phyloP scores from a whole-genome alignment of 805 yeast species.

The Ogataea ganodermae region DNA sequence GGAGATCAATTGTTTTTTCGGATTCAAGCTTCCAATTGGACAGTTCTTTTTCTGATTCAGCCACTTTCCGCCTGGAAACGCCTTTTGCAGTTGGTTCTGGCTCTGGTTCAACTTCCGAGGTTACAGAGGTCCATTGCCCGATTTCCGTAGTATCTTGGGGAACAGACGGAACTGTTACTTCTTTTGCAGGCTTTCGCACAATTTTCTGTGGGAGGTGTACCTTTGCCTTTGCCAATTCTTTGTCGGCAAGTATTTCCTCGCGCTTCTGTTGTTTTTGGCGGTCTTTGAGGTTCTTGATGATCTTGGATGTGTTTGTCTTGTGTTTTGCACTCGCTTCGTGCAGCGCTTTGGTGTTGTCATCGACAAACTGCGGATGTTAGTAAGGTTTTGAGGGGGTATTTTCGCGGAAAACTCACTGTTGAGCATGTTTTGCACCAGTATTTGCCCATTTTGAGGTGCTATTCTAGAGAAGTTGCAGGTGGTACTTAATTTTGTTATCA shows the following conservation, averaged over 20 bases:
- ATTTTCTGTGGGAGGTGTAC: not conserved
- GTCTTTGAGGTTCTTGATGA: constrained; percentile 30
- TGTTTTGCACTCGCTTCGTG: constrained; percentile 40
- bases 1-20: constrained; percentile 16
- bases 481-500: not conserved
- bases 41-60: constrained; percentile 22
- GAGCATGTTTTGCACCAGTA: constrained; percentile 43
- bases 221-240: not conserved
- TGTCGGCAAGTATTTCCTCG: constrained; percentile 19
- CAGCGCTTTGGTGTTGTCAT: constrained; percentile 33
- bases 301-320: constrained; percentile 23
- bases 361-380: constrained; percentile 36
- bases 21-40: constrained; percentile 31
- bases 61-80: constrained; percentile 1
- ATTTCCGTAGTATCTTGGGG: not conserved
- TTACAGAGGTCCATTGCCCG: not conserved
- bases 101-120: not conserved
- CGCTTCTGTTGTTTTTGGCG: constrained; percentile 25
- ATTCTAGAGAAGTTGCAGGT: not conserved
- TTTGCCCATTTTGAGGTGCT: constrained; percentile 26
- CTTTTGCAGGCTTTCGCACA: not conserved
- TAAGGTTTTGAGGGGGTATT: not conserved
- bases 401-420: constrained; percentile 29
- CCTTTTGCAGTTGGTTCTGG: constrained; percentile 1
- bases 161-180: not conserved